Evolutionary conservation across 345 rosid genomes (phyloP), one percentile per base, ranked within the genome.

Genomic region (Brassica carinata): DNA sequence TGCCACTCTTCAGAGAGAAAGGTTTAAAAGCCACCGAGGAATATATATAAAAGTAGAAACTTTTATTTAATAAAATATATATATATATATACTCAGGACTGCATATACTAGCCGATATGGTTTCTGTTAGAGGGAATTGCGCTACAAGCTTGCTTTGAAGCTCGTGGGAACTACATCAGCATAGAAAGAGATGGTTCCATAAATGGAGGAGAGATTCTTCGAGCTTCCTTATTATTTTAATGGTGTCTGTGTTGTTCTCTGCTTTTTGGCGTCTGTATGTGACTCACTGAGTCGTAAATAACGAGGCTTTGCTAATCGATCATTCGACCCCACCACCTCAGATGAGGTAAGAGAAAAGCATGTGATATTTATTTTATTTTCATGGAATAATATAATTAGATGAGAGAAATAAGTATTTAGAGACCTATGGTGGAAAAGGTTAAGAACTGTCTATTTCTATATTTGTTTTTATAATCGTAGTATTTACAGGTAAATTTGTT

Each of bases 101-200:
- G 51, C 8, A 38, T 38, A 38, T 38, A 38, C 45, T 38, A 77
- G 13, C 27, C 6, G 76, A 19, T 79, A 29, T 58, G 61, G 74
- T 45, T 79, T 67, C 74, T 5, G 78, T 73, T 79, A 74, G 29
- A 13, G 58, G 78, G 19, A 74, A 31, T 74, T 45, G 31, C 53
- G 82, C 36, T 17, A 29, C 11, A 55, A 17, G 57, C 65, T 71
- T 76, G 43, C 75, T 57, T 68, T 1, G 17, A 30, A 79, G 64
- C 78, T 73, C 78, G 78, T 79, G 83, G 74, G 57, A 68, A 53
- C 27, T 74, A 74, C 83, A 79, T 68, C 83, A 79, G 71, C 78
- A 45, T 36, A 30, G 62, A 78, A 29, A 73, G 63, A 74, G 53
- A 64, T 30, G 74, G 74, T 79, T 79, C 78, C 78, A 67, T 67